Conservation (phyloP, 2,329 filamentous ascomycete genomes). For the Teratosphaeria zuluensis region DNA sequence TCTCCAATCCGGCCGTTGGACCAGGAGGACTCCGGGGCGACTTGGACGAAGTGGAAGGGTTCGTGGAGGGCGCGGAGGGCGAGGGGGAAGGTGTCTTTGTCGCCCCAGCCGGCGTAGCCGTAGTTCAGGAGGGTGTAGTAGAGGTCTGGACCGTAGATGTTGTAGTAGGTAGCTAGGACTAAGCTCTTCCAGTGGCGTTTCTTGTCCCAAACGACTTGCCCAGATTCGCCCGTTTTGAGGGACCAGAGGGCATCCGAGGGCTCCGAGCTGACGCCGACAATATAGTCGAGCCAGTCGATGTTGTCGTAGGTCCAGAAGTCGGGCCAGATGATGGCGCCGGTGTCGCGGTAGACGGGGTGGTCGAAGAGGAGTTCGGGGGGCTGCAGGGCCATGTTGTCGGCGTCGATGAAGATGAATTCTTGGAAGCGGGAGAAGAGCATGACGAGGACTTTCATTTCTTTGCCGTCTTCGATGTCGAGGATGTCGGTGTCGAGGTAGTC, state of each 20-base stretch:
- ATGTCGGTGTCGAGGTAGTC: conserved; percentile 27
- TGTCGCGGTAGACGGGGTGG: conserved; percentile 31
- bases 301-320: conserved; percentile 37
- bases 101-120: conserved; percentile 39
- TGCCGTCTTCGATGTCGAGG: conserved; percentile 3
- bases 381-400: conserved; percentile 36
- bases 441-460: conserved; percentile 31
- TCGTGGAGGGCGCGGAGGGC: conserved; percentile 33
- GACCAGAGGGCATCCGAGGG: conserved; percentile 16
- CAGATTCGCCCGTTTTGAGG: conserved; percentile 33
- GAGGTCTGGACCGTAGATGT: conserved; percentile 35
- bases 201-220: conserved; percentile 39
- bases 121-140: conserved; percentile 40
- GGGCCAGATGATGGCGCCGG: conserved; percentile 37
- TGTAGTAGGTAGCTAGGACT: conserved; percentile 42
- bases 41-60: conserved; percentile 32
- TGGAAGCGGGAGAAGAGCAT: conserved; percentile 43
- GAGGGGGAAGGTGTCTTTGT: conserved; percentile 43
- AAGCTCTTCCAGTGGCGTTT: conserved; percentile 32
- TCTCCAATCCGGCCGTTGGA: conserved; percentile 8
- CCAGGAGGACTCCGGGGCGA: conserved; percentile 1
- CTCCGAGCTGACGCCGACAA: conserved; percentile 24
- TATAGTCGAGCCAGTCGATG: conserved; percentile 30
- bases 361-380: conserved; percentile 34
- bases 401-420: conserved; percentile 40